phyloP scores from a whole-genome alignment of 2,329 filamentous ascomycete species.

The Sporothrix mexicana region DNA sequence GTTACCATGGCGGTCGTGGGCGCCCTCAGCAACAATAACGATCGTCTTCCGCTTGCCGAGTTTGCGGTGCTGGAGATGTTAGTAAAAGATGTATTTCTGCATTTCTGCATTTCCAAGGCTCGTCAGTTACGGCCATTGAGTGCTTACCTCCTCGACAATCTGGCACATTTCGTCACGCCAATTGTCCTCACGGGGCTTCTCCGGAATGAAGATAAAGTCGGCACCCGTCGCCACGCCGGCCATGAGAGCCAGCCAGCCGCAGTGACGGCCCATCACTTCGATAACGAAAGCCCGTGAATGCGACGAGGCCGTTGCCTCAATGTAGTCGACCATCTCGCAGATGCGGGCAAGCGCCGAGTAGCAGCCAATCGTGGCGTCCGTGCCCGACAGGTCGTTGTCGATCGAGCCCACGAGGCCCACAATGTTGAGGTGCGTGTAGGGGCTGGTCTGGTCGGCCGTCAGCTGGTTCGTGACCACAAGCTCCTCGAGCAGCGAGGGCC shows the following conservation, averaged over 20 bases:
- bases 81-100: too few relatives aligned
- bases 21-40: conserved; percentile 95
- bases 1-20: conserved; percentile 80
- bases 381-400: conserved; percentile 97
- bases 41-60: conserved; percentile 97
- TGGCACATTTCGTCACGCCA: conserved; percentile 89
- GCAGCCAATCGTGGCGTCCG: conserved; percentile 95
- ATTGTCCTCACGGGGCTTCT: conserved; percentile 84
- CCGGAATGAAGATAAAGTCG: conserved; percentile 96
- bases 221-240: conserved; percentile 92
- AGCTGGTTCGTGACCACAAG: conserved; percentile 77
- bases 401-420: conserved; percentile 96
- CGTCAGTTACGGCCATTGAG: neutral
- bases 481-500: conserved; percentile 86
- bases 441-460: conserved; percentile 70
- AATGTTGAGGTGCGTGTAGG: conserved; percentile 89
- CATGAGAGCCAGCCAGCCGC: conserved; percentile 96
- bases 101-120: neutral
- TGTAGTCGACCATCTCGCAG: conserved; percentile 94
- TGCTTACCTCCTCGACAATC: conserved; percentile 70
- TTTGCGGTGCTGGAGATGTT: conserved; percentile 70
- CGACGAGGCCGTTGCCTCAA: conserved; percentile 91
- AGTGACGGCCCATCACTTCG: conserved; percentile 98
- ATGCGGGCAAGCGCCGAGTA: conserved; percentile 93
- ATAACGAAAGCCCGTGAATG: conserved; percentile 97